Evolutionary conservation across 2,329 filamentous ascomycete species (phyloP), one percentile per base, ranked within the genome.

Genomic region (Fusarium dimerum): DNA sequence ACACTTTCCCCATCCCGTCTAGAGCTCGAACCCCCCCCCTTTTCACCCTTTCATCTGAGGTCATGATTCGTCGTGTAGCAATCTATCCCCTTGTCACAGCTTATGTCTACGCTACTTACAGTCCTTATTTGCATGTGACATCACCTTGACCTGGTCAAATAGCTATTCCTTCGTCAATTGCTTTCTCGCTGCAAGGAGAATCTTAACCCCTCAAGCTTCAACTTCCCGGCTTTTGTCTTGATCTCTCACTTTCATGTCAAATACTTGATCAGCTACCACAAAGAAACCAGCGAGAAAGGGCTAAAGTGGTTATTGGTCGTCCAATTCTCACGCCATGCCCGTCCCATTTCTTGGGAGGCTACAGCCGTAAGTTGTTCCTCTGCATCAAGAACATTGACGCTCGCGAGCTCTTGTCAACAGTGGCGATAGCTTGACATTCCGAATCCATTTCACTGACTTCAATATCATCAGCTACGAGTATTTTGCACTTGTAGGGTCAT

Each of bases 401-500:
- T 50, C 20, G 52, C 51, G 40, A 47, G 39, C 45, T 47, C 47
- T 48, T 47, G n/a, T 47, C 36, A 38, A 40, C 47, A 39, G 40
- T 43, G 52, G 41, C 46, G 40, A 36, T 12, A 9, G 10, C 10
- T 15, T 15, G 10, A 15, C 4, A 15, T 4, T 36, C 11, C 5
- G 4, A 9, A 11, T 44, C 48, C 34, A 40, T 39, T 46, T 60
- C 49, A 49, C 58, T 64, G 50, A 64, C 51, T 30, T 47, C 39
- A 11, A 20, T 34, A 39, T 50, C 5, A 51, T 54, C 59, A 92
- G 89, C 71, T 82, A 82, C 72, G 92, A 99, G 76, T 97, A 97
- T 75, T 74, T 95, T 57, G 91, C 92, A 39, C 83, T 99, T 41
- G 74, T 94, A 43, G 85, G 86, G 50, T 97, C 93, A 8, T 89